Evolutionary conservation across 352 stramenopile species (phyloP).

Genomic region (Aphanomyces stellatus): DNA sequence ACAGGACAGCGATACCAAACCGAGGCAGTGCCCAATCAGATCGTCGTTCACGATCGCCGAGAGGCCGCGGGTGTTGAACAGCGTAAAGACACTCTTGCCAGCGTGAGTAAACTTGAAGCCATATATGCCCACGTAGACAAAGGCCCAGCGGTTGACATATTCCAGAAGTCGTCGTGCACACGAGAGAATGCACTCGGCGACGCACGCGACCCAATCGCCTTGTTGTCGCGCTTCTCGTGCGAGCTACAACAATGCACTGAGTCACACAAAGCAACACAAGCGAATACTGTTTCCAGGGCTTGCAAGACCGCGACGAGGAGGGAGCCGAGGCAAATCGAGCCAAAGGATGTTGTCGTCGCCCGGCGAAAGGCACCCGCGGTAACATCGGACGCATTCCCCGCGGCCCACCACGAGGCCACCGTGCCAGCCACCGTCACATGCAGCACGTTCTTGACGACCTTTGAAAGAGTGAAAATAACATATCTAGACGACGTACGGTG

Average conservation of each 20-base stretch:
- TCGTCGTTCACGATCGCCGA: constrained; percentile 60
- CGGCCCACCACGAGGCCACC: constrained; percentile 77
- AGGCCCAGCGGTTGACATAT: constrained; percentile 74
- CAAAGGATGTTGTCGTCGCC: constrained; percentile 73
- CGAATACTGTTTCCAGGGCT: constrained; percentile 41
- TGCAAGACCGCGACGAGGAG: constrained; percentile 66
- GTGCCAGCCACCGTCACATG: constrained; percentile 72
- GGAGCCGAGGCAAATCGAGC: constrained; percentile 79
- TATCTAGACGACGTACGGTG: constrained; percentile 29
- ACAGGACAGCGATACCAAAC: constrained; percentile 49
- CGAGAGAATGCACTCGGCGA: constrained; percentile 39
- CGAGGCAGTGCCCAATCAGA: constrained; percentile 51
- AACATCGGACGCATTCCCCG: constrained; percentile 20
- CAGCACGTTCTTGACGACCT: constrained; percentile 52
- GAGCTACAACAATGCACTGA: too few species aligned
- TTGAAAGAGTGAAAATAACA: too few species aligned
- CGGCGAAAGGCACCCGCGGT: constrained; percentile 38
- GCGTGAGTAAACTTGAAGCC: constrained; percentile 46
- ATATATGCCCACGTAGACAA: constrained; percentile 65
- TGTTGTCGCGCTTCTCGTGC: constrained; percentile 22
- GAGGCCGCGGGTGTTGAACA: constrained; percentile 52
- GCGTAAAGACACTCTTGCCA: constrained; percentile 40
- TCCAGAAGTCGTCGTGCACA: constrained; percentile 54
- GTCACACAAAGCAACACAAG: too few species aligned
- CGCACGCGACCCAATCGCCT: constrained; percentile 38